Base-by-base conservation (phyloP, 805 yeast species). In the Candida rishiriensis region DNA sequence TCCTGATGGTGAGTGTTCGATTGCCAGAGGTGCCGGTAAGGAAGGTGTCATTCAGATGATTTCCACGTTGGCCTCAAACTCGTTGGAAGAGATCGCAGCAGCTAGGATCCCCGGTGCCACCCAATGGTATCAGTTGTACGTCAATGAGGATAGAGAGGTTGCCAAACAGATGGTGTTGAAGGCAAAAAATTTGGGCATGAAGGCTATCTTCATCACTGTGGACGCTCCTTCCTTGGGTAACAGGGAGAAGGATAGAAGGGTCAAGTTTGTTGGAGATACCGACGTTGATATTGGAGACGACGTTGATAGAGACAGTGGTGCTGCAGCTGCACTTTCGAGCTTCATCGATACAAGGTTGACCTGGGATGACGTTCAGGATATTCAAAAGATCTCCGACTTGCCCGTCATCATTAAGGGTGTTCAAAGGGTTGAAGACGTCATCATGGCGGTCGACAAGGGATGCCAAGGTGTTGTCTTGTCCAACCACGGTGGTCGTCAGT, bases 151-250 rank as follows among this genome's bases (percentile, higher is more conserved):
- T 63, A 73, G 93, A 41, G 71, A 73, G n/a, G 70, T 81, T 42
- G 77, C 89, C 30, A 69, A 71, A 41, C 66, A 72, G 29, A 70
- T 84, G 50, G 78, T 89, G n/a, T 71, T 73, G 54, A 81, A 82
- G 54, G 93, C 88, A 13, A 90, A 85, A 60, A 58, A 68, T 40
- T 68, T 85, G 43, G 95, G 95, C 1, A 74, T 86, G 62, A 83
- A 83, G 55, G 96, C 93, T 3, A 70, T 89, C 30, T 88, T 88
- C 59, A 79, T 89, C 51, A 89, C 97, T 0, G 96, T 88, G 8
- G 97, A 89, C 70, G 96, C 97, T 0, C 97, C 97, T 7, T 84
- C 85, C 49, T 71, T 89, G 36, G 97, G 97, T 12, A 79, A 93
- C 50, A 79, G 97, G 54, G 97, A 90, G 64, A 89, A 88, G 64